Evolutionary conservation across 2,329 filamentous ascomycete species (phyloP), one percentile per base, ranked within the genome.

Genomic region (Neonectria faginata): DNA sequence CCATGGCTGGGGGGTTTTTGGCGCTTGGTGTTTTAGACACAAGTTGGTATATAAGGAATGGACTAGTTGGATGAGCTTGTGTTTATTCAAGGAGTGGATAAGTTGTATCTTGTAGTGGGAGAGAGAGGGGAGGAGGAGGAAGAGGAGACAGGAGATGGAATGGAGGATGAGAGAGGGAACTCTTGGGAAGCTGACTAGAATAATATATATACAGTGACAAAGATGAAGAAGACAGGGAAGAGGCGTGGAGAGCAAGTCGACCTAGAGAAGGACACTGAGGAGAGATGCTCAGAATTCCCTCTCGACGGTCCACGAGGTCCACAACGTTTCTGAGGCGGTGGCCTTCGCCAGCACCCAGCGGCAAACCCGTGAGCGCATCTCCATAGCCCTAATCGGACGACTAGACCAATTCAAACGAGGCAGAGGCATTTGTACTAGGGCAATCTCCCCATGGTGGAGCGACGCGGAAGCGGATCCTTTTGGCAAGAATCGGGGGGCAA

Each of bases 371-470:
- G 53, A 65, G 48, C 48, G 62, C 53, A 58, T 65, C 54, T 50
- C 61, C 62, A 64, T 60, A 60, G 54, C 54, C 63, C 57, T 60
- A 68, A 62, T 64, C 62, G 59, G 57, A 45, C 51, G 53, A 61
- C 64, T 62, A 54, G 51, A 54, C 54, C 50, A 53, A 52, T 60
- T 58, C 51, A 52, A 57, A 61, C 27, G 57, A 56, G 57, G 50
- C 48, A 58, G 53, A 67, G 55, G 61, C 41, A 64, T 57, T 45
- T 62, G 54, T 25, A 56, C 47, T 14, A 53, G 44, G 54, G 45
- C 54, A 64, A 68, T 70, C 64, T 67, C 67, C 59, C 58, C 68
- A 71, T 67, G 62, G 67, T 71, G 69, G 67, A 69, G 64, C 65
- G 65, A 56, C 57, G 60, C 52, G 52, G 64, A 39, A 62, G 50